Conservation (phyloP, 1,284 basidiomycete species). For the Cryptococcus sp. region DNA sequence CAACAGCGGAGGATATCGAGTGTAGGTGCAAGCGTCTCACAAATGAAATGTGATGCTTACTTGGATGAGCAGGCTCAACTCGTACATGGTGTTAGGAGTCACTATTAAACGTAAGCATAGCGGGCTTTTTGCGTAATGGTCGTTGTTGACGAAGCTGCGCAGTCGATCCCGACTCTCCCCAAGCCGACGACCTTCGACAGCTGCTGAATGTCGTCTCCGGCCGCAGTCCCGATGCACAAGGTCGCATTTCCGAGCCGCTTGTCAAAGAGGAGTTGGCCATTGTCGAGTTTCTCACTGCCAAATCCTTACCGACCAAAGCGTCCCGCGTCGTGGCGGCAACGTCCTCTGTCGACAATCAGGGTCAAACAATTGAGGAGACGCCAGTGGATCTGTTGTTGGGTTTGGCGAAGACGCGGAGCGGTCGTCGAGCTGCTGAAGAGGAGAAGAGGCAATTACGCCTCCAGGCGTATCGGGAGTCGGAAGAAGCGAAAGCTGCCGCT, state of each 20-base stretch:
- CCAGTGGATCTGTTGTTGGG: constrained; percentile 50
- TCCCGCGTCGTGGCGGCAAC: constrained; percentile 10
- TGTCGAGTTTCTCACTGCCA: constrained; percentile 53
- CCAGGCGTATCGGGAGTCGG: constrained; percentile 45
- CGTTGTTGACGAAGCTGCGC: neutral
- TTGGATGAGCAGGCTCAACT: constrained; percentile 42
- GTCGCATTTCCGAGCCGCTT: constrained; percentile 52
- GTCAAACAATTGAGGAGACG: constrained; percentile 10
- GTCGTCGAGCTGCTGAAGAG: constrained; percentile 48
- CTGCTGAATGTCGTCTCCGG: constrained; percentile 55
- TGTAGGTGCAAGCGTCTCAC: constrained; percentile 24
- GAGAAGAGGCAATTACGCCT: constrained; percentile 47
- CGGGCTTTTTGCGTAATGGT: neutral
- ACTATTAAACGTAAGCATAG: constrained; percentile 51
- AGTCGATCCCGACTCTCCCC: constrained; percentile 53
- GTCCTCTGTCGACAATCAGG: constrained; percentile 33
- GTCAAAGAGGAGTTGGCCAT: constrained; percentile 56
- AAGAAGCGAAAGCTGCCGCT: constrained; percentile 38
- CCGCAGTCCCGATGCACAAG: constrained; percentile 49
- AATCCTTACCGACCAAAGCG: constrained; percentile 28
- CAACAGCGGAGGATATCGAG: constrained; percentile 52
- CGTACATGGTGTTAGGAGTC: constrained; percentile 54
- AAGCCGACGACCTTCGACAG: constrained; percentile 53
- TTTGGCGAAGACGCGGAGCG: constrained; percentile 48
- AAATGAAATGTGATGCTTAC: neutral